Base-by-base conservation (phyloP, 495 filamentous ascomycete species). In the Penicillium simplicissimum region DNA sequence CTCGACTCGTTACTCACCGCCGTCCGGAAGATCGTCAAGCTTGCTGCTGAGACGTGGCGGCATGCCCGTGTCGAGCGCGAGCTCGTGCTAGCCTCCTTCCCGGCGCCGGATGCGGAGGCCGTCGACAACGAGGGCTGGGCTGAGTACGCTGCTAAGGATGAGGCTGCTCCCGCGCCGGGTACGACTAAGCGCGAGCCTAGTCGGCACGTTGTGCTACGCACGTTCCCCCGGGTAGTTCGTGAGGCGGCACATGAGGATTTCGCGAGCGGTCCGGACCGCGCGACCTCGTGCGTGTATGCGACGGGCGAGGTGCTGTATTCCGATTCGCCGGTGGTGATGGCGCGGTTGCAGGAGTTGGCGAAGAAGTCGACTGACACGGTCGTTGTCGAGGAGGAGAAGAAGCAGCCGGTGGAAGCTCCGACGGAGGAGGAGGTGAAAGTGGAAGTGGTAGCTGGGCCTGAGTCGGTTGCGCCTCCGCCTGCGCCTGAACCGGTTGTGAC, bases 31-130 rank as follows among this genome's bases (percentile, higher is more conserved):
- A 84, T 87, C 49, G 85, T 88, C 21, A 88, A 88, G 59, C 77
- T 84, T 7, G 85, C 85, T 0, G 84, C 85, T 0, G 85, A 88
- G 58, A 87, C 85, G 4, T 88, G 85, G 85, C 73, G 85, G 21
- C 83, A 85, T 66, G 85, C 85, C 0, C 80, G 85, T 1, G 81
- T 88, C 52, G 85, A 88, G 65, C 77, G 83, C 13, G 85, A 86
- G 67, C 82, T 86, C 52, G 83, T 88, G 34, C 72, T 80, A 4
- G 85, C 85, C 1, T 76, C 71, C 0, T 82, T 87, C 67, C 78
- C 82, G 3, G 75, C 76, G 0, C 75, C 83, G 1, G 78, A 80
- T n/a, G 70, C 75, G 0, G 76, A 81, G 17, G 58, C 23, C 10
- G 64, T 71, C 31, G 69, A 69, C 1, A 76, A 79, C 17, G 76